Conservation (phyloP, 352 stramenopile genomes). For the Phytophthora fragariaefolia region DNA sequence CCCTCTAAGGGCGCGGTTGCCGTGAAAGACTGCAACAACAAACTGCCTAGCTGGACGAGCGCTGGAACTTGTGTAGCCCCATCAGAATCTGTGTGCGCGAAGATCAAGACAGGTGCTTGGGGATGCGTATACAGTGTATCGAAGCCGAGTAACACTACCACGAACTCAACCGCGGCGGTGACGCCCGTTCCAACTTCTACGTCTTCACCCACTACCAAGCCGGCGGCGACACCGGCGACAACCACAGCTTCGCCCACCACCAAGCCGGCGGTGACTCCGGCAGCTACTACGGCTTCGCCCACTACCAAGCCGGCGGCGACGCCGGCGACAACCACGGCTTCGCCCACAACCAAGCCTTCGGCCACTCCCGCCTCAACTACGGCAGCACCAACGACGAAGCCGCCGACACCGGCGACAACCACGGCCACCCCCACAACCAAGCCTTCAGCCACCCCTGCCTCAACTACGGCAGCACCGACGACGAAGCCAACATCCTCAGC, state of each 20-base stretch:
- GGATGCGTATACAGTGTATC: slow-evolving; percentile 44
- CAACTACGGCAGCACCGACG: slow-evolving; percentile 7
- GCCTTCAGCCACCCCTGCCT: neutral
- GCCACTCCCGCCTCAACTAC: slow-evolving; percentile 11
- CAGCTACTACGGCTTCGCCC: neutral
- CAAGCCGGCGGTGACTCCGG: slow-evolving; percentile 1
- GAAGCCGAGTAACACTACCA: neutral
- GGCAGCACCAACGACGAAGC: slow-evolving; percentile 1
- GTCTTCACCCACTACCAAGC: neutral
- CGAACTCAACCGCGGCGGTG: slow-evolving; percentile 19
- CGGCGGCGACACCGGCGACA: neutral
- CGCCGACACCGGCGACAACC: slow-evolving; percentile 6
- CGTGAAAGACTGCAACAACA: slow-evolving; percentile 48
- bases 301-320: neutral
- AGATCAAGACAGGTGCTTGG: slow-evolving; percentile 63
- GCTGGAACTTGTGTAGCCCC: slow-evolving; percentile 47
- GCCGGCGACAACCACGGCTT: neutral
- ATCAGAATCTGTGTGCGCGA: slow-evolving; percentile 47
- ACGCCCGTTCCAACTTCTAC: slow-evolving; percentile 15
- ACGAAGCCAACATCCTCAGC: neutral
- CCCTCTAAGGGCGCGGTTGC: slow-evolving; percentile 52
- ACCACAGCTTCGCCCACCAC: neutral
- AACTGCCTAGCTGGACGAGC: slow-evolving; percentile 47
- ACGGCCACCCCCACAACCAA: slow-evolving; percentile 2
- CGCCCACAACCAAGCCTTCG: neutral